Conservation (phyloP, 2,329 filamentous ascomycete species). For the Cytospora piceicola region DNA sequence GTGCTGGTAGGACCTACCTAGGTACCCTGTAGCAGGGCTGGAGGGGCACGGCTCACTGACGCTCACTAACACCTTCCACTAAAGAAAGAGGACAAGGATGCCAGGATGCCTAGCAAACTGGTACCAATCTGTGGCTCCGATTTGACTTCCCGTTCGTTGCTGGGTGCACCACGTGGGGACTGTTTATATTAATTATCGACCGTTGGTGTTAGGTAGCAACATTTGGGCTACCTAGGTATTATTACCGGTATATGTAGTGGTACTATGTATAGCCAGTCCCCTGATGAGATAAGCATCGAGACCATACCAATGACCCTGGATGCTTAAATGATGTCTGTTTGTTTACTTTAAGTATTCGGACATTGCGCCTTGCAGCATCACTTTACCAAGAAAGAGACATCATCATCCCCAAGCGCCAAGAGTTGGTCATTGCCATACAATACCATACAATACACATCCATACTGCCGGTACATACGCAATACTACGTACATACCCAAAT, state of each 20-base stretch:
- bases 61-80: background rate
- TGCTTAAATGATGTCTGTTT: no score
- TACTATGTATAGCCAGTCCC: background rate
- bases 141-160: background rate
- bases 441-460: no score
- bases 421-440: background rate
- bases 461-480: no score
- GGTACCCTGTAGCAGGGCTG: background rate
- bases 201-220: background rate
- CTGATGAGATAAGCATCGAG: background rate
- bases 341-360: background rate
- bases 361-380: background rate
- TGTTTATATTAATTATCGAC: background rate
- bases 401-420: background rate
- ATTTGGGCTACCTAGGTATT: background rate
- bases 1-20: no score
- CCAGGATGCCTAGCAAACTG: no score
- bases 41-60: background rate
- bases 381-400: background rate
- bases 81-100: background rate
- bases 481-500: background rate
- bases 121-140: background rate
- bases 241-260: background rate
- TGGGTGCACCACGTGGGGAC: constrained; percentile 7
- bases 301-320: background rate